Conservation (phyloP, 1,139 yeast species). For the Protomyces lactucae-debilis region DNA sequence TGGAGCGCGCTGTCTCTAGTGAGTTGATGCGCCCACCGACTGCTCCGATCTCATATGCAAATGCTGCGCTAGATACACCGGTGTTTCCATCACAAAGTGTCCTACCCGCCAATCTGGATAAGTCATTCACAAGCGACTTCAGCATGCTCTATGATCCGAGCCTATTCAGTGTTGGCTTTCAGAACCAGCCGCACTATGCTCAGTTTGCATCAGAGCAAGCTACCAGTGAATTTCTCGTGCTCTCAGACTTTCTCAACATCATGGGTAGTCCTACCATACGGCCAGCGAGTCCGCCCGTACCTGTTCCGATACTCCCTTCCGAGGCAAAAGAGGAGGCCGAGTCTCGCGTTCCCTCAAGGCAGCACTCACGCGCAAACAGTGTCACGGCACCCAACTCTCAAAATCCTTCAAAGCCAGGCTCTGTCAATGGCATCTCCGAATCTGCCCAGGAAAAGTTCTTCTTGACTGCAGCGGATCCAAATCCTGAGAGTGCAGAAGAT, state of each 20-base stretch:
- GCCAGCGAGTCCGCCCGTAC: background rate
- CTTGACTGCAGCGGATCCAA: conserved; percentile 95
- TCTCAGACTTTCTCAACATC: conserved; percentile 85
- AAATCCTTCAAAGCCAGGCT: conserved; percentile 1
- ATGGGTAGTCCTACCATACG: conserved; percentile 63
- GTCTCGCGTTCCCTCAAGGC: background rate
- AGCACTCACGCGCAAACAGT: background rate
- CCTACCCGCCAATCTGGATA: background rate
- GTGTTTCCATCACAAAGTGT: background rate
- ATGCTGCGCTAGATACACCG: background rate
- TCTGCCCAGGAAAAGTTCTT: conserved; percentile 91
- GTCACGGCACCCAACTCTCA: conserved; percentile 25
- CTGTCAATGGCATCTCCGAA: conserved; percentile 40
- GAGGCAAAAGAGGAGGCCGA: background rate
- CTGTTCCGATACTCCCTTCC: background rate
- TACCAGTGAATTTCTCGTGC: conserved; percentile 65
- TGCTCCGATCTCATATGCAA: background rate
- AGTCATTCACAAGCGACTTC: conserved; percentile 8
- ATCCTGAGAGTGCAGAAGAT: conserved; percentile 84
- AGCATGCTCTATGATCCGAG: conserved; percentile 10
- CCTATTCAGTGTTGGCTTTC: conserved; percentile 2
- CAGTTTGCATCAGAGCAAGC: conserved; percentile 26
- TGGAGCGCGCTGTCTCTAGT: background rate
- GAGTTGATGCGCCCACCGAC: conserved; percentile 14
- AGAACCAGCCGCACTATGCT: conserved; percentile 17